Evolutionary conservation across 768 basidiomycete genomes (phyloP).

Genomic region (Tephrocybe sp.): DNA sequence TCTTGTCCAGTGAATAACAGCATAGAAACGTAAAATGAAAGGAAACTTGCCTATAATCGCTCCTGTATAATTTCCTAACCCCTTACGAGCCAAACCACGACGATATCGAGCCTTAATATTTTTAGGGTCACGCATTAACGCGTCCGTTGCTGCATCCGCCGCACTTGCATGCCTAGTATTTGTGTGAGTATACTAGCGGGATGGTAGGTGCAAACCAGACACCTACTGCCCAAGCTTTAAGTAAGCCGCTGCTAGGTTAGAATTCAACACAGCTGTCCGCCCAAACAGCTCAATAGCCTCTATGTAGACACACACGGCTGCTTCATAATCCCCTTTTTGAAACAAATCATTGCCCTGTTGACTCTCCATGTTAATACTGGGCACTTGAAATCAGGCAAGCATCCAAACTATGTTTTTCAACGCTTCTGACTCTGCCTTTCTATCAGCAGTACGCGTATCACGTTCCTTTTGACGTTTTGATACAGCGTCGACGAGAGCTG

Average conservation of each 20-base stretch:
- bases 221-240: constrained; percentile 31
- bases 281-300: constrained; percentile 26
- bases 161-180: constrained; percentile 34
- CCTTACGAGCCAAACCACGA: constrained; percentile 35
- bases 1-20: background rate
- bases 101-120: constrained; percentile 36
- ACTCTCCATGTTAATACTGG: background rate
- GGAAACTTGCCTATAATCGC: constrained; percentile 24
- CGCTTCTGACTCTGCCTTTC: background rate
- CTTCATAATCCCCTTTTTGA: constrained; percentile 26
- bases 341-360: constrained; percentile 31
- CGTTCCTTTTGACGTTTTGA: constrained; percentile 7
- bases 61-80: constrained; percentile 17
- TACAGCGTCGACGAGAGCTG: constrained; percentile 5
- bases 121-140: constrained; percentile 30
- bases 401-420: constrained; percentile 11
- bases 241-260: constrained; percentile 33
- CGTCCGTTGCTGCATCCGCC: constrained; percentile 34
- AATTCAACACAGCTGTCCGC: constrained; percentile 30
- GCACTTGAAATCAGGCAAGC: background rate
- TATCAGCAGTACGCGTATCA: constrained; percentile 5
- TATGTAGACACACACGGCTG: constrained; percentile 25
- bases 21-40: background rate
- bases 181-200: background rate
- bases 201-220: background rate